phyloP scores from a whole-genome alignment of 2,329 filamentous ascomycete species.

The Exserohilum turcica region DNA sequence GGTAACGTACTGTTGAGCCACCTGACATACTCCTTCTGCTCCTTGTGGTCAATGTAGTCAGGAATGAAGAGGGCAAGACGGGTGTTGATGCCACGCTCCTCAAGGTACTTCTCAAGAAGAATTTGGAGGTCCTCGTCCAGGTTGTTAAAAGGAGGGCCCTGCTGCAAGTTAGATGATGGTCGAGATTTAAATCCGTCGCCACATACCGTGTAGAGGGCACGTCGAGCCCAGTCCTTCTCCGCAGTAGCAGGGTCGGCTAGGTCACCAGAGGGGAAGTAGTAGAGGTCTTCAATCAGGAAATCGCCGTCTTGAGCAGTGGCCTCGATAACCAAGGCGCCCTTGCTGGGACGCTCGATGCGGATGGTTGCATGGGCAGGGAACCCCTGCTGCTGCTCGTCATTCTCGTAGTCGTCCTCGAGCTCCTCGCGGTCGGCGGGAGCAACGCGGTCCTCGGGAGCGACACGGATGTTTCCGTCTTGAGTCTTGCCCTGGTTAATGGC shows the following conservation, averaged over 20 bases:
- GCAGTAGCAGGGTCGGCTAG: slow-evolving; percentile 76
- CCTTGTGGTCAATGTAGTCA: slow-evolving; percentile 97
- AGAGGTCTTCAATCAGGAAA: slow-evolving; percentile 88
- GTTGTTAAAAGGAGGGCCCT: slow-evolving; percentile 86
- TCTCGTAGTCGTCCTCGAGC: slow-evolving; percentile 61
- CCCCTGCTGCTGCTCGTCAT: slow-evolving; percentile 58
- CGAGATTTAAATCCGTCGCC: not conserved
- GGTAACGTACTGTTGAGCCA: slow-evolving; percentile 71
- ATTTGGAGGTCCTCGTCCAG: slow-evolving; percentile 95
- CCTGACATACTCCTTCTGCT: slow-evolving; percentile 92
- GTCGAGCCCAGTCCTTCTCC: slow-evolving; percentile 76
- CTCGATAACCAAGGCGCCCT: slow-evolving; percentile 86
- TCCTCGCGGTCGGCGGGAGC: slow-evolving; percentile 64
- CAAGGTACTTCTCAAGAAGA: slow-evolving; percentile 88
- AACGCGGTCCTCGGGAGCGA: slow-evolving; percentile 61
- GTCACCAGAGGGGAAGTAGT: slow-evolving; percentile 79
- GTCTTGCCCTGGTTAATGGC: slow-evolving; percentile 60
- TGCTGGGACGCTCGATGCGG: slow-evolving; percentile 83
- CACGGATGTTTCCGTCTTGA: slow-evolving; percentile 58
- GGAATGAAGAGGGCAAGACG: slow-evolving; percentile 87
- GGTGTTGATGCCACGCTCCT: slow-evolving; percentile 89
- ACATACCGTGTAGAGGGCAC: slow-evolving; percentile 71
- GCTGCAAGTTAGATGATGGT: not conserved
- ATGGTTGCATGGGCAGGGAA: slow-evolving; percentile 86
- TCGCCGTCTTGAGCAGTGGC: slow-evolving; percentile 83